Base-by-base conservation (phyloP, 2,329 filamentous ascomycete genomes). In the Penicillium hesseltinei region DNA sequence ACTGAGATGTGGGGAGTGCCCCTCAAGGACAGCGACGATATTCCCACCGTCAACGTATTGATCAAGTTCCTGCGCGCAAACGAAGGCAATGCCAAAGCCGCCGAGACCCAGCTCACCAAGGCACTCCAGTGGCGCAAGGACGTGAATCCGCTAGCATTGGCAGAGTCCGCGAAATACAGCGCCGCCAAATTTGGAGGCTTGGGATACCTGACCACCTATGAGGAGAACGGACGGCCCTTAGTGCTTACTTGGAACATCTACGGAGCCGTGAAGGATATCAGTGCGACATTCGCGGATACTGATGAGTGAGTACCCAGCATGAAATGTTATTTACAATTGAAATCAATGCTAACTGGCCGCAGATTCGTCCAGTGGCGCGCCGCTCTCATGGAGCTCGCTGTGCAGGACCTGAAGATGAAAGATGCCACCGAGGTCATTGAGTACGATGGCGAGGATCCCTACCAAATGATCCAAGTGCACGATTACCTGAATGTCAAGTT, bases 51-150 rank as follows among this genome's bases (percentile, higher is more conserved):
- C 71, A 87, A 96, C 66, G 84, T 97, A 51, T 81, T 97, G 48
- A 91, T 96, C 73, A 97, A 97, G 80, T 97, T 92, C 78, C 84
- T 97, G 55, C 90, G 92, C 66, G 93, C 92, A 72, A 97, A 97
- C 73, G 86, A 87, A 60, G 87, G 88, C 60, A 87, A 95, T 69
- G 73, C 91, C 7, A 80, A 81, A 52, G 87, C 87, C 71, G 90
- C 92, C 17, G 86, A 88, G 71, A 84, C 88, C 54, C 92, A 97
- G 78, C 84, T 97, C 44, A 81, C 79, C 57, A 86, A 88, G 68
- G 92, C 92, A 1, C 81, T 97, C 42, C 82, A 88, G 65, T 97
- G 92, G 91, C 86, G 93, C 59, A 89, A 89, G 75, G 80, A 88
- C 71, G 86, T 86, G 69, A 82, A 93, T 64, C 91, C 92, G 0